phyloP scores from a whole-genome alignment of 2,329 filamentous ascomycete genomes.

The Pseudogymnoascus sp. region DNA sequence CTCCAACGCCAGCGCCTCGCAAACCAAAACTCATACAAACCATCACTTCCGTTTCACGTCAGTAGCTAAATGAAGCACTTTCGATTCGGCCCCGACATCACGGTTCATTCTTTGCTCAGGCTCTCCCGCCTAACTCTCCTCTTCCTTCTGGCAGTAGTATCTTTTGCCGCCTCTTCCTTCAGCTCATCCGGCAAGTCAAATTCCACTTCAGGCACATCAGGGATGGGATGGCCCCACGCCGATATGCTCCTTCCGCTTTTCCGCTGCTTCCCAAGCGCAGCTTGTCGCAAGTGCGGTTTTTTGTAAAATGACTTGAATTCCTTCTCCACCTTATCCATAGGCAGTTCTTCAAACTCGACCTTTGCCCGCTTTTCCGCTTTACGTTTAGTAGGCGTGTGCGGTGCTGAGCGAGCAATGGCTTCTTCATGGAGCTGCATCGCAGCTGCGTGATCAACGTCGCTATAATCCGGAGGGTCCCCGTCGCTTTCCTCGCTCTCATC shows the following conservation, averaged over 20 bases:
- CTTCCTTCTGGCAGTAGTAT: conserved; percentile 54
- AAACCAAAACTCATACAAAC: not conserved
- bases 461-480: conserved; percentile 54
- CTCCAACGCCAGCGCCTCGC: conserved; percentile 10
- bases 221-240: conserved; percentile 77
- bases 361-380: conserved; percentile 30
- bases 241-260: conserved; percentile 57
- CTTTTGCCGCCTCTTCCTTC: conserved; percentile 42
- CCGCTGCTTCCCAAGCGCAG: conserved; percentile 66
- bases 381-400: conserved; percentile 17
- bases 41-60: not conserved
- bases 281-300: conserved; percentile 64
- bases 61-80: conserved; percentile 31
- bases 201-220: conserved; percentile 62
- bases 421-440: conserved; percentile 62
- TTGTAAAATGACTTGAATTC: conserved; percentile 84
- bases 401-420: conserved; percentile 28
- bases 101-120: conserved; percentile 17
- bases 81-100: conserved; percentile 24
- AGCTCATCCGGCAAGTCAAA: conserved; percentile 64
- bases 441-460: conserved; percentile 62
- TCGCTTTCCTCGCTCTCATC: conserved; percentile 32
- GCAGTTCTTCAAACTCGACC: conserved; percentile 12
- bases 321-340: conserved; percentile 33
- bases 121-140: conserved; percentile 34